phyloP scores from a whole-genome alignment of 1,284 basidiomycete genomes.

The Moesziomyces sp. region DNA sequence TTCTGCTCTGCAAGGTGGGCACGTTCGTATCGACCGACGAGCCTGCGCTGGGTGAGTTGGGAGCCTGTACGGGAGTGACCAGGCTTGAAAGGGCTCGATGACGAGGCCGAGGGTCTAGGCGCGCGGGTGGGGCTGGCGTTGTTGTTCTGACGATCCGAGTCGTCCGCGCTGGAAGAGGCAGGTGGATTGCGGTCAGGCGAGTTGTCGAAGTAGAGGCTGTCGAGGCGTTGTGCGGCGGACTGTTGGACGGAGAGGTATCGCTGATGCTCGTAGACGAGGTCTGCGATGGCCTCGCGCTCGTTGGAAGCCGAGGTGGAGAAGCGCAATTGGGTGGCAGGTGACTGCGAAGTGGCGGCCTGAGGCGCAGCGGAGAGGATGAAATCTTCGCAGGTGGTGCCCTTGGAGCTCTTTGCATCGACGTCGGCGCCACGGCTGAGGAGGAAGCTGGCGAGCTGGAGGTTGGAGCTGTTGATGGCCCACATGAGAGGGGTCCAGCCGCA shows the following conservation, averaged over 20 bases:
- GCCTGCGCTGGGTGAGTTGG: conserved; percentile 42
- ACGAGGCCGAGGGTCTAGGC: conserved; percentile 8
- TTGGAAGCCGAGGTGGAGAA: conserved; percentile 10
- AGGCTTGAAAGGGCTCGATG: conserved; percentile 26
- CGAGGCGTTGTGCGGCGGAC: conserved; percentile 39
- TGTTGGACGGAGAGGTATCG: conserved; percentile 37
- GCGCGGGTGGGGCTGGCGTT: conserved; percentile 18
- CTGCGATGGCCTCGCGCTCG: conserved; percentile 55
- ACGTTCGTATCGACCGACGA: conserved; percentile 53
- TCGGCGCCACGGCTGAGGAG: conserved; percentile 83
- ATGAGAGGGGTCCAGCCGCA: conserved; percentile 93
- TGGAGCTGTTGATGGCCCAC: conserved; percentile 86
- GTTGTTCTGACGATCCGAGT: conserved; percentile 10
- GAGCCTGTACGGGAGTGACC: conserved; percentile 36
- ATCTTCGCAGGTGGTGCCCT: conserved; percentile 60
- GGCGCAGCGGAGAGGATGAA: conserved; percentile 58
- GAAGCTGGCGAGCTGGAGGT: conserved; percentile 89
- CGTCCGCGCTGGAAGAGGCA: neutral
- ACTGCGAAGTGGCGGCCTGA: conserved; percentile 17
- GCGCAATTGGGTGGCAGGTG: neutral
- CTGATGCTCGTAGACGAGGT: conserved; percentile 59
- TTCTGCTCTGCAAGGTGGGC: conserved; percentile 57
- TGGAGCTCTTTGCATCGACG: conserved; percentile 51
- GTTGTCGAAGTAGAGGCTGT: conserved; percentile 29
- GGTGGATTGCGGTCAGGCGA: conserved; percentile 19